phyloP scores from a whole-genome alignment of 225 moss, liverwort and hornwort species.

The Marchantia paleacea region DNA sequence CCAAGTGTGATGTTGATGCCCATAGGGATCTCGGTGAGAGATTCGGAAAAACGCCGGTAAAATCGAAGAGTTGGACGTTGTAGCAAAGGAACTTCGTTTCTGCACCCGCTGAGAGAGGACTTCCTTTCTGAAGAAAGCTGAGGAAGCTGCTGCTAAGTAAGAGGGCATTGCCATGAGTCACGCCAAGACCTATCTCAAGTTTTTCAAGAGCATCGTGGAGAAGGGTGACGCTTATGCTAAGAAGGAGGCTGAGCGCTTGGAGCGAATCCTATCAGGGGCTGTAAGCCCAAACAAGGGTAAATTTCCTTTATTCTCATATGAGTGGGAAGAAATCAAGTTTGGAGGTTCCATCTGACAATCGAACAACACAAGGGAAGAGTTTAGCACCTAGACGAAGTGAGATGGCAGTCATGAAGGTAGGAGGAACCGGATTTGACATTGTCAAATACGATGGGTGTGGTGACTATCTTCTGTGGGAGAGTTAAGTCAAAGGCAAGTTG shows the following conservation, averaged over 20 bases:
- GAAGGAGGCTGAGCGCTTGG: constrained; percentile 83
- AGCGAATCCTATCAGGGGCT: constrained; percentile 84
- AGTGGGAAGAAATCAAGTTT: too few relatives aligned
- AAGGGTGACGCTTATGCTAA: constrained; percentile 92
- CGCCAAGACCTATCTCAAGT: constrained; percentile 85
- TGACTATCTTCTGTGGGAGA: too few relatives aligned
- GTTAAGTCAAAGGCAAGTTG: too few relatives aligned
- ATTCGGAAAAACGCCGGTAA: constrained; percentile 58
- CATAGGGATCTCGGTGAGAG: constrained; percentile 85
- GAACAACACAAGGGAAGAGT: too few relatives aligned
- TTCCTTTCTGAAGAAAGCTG: constrained; percentile 61
- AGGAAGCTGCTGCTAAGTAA: constrained; percentile 59
- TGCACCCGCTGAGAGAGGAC: constrained; percentile 62
- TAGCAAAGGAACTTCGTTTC: constrained; percentile 67
- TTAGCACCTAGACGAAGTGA: too few relatives aligned
- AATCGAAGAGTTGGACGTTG: constrained; percentile 56
- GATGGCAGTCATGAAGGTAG: too few relatives aligned
- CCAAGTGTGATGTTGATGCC: constrained; percentile 86
- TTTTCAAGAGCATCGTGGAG: constrained; percentile 70
- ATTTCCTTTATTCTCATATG: too few relatives aligned
- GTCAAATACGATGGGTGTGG: too few relatives aligned
- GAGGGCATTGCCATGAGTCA: constrained; percentile 85
- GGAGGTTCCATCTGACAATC: too few relatives aligned
- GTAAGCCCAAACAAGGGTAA: too few relatives aligned
- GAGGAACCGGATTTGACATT: too few relatives aligned